Evolutionary conservation across 305 asterid species (phyloP).

Genomic region (Solanum aculeatissimum): DNA sequence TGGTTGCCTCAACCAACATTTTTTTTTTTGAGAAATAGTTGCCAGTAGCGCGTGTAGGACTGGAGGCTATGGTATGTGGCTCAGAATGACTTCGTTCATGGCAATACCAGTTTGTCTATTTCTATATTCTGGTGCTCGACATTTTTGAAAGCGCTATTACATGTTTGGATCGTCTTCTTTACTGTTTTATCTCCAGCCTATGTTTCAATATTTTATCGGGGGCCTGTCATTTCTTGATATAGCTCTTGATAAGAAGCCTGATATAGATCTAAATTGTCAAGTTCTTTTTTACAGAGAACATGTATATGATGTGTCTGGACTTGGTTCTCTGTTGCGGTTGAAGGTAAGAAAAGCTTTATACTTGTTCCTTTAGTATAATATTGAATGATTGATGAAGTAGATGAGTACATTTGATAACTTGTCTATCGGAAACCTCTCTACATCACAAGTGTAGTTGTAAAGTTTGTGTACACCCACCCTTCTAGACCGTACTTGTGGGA

Average conservation of each 20-base stretch:
- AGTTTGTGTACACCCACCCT: neutral
- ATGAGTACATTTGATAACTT: neutral
- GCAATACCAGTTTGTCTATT: neutral
- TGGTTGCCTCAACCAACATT: neutral
- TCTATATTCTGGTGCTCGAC: neutral
- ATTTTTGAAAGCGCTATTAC: neutral
- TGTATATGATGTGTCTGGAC: too few relatives aligned
- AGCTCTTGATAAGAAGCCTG: too few relatives aligned
- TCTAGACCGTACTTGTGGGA: too few relatives aligned
- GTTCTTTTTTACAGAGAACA: too few relatives aligned
- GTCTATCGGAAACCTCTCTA: neutral
- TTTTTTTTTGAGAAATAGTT: too few relatives aligned
- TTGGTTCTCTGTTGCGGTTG: neutral
- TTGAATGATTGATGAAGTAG: neutral
- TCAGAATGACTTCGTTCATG: neutral
- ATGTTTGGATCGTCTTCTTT: neutral
- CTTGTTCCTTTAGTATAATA: neutral
- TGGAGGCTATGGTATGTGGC: neutral
- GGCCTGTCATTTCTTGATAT: neutral
- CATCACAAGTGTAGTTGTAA: neutral
- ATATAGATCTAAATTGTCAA: too few relatives aligned
- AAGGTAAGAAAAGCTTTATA: neutral
- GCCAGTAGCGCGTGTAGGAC: neutral
- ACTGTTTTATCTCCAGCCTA: neutral
- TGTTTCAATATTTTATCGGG: too few relatives aligned